Evolutionary conservation across 257 asterid genomes (phyloP).

Genomic region (Solanum arcanum): DNA sequence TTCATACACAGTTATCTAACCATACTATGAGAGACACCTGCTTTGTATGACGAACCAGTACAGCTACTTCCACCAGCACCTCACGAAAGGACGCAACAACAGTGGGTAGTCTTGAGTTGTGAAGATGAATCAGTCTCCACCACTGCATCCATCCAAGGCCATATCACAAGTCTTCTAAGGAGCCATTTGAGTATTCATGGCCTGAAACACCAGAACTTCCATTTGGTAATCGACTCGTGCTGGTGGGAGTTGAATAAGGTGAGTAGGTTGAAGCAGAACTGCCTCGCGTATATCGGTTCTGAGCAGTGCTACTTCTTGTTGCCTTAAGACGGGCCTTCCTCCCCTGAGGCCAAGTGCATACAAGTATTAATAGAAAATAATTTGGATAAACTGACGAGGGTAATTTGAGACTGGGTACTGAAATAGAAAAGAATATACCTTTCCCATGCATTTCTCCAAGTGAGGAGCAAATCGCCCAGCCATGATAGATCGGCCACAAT

Average conservation of each 20-base stretch:
- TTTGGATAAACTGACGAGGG: background rate
- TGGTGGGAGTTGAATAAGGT: constrained; percentile 32
- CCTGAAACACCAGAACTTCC: constrained; percentile 45
- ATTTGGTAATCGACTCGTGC: constrained; percentile 34
- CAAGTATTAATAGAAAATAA: background rate
- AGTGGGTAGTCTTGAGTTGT: background rate
- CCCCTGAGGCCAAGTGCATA: constrained; percentile 42
- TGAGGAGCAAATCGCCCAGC: constrained; percentile 98
- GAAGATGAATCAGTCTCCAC: background rate
- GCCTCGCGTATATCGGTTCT: constrained; percentile 58
- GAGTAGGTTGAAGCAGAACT: constrained; percentile 33
- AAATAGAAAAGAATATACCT: constrained; percentile 34
- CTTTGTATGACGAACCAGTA: background rate
- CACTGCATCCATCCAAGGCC: background rate
- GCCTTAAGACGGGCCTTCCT: constrained; percentile 89
- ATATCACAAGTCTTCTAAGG: constrained; percentile 30
- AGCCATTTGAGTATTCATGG: constrained; percentile 46
- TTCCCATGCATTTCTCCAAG: constrained; percentile 99
- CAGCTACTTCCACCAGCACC: background rate
- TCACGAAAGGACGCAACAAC: background rate
- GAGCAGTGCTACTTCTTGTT: constrained; percentile 76
- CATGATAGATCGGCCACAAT: constrained; percentile 63
- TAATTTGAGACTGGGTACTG: background rate
- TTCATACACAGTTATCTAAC: background rate
- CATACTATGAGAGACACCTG: background rate